Base-by-base conservation (phyloP, 2,329 filamentous ascomycete species). In the Nemania abortiva region DNA sequence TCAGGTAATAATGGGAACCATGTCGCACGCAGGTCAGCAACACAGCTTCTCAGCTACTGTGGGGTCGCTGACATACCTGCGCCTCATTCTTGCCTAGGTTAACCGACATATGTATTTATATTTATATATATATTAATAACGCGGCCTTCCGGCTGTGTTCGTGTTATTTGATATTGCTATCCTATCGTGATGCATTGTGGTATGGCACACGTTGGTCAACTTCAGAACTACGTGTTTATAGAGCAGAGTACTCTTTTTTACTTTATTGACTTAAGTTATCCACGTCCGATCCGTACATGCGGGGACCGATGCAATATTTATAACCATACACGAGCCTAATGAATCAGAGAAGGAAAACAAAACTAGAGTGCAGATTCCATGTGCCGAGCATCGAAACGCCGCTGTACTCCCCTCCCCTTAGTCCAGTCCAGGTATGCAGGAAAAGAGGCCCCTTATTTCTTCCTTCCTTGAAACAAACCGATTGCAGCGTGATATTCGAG, bases 351-450 rank as follows among this genome's bases (percentile, higher is more conserved):
- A 63, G 2, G 7, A 49, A 47, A 49, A 29, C n/a, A 31, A 50
- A 69, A 34, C 60, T 73, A 65, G 70, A 72, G 73, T 55, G 71
- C 72, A 73, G 72, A 73, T 63, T 65, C 65, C 63, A 55, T 56
- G 52, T 54, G 52, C 45, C 50, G 53, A 58, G 39, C 60, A 60
- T 55, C 10, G 29, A 65, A 63, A 66, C 66, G 52, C 67, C 63
- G 24, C 53, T 29, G 22, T 22, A 57, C 13, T 60, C 45, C 58
- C 69, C 9, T 31, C 47, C 42, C 64, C 27, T 18, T 47, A 34
- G 11, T 37, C 7, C 37, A 15, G 37, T 13, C 13, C 37, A 42
- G 37, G 13, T 15, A 42, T 42, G 37, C 37, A 42, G 37, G 37
- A 42, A 42, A 20, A 20, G 45, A 22, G n/a, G 18, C 45, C 45